Base-by-base conservation (phyloP, 192 early-diverging fungal species). In the Coemansia sp. region DNA sequence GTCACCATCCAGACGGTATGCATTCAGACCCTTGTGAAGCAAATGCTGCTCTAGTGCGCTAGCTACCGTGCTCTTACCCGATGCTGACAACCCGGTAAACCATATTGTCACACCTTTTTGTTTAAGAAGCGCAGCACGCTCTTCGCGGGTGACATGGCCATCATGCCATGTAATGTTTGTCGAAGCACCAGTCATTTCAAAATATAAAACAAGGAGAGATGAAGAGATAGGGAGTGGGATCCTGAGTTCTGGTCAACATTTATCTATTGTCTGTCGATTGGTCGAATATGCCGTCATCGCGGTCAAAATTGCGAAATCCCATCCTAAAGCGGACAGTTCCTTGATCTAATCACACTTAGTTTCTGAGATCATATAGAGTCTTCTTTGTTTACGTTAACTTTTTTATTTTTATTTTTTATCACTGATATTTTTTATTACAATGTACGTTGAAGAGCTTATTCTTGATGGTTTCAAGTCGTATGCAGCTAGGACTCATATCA, bases 381-480 rank as follows among this genome's bases (percentile, higher is more conserved):
- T 44, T 7, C 3, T 7, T 35, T 50, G 31, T 9, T 46, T 31
- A 13, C n/a, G 15, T 8, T 5, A 33, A 11, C 28, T 6, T 14
- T 13, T 6, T 14, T 13, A 15, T 36, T 42, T 61, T 28, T 43
- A 13, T 35, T 44, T 28, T 36, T 57, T 35, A 13, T 3, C 26
- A 36, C 16, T 60, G 18, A 52, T 52, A 20, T 30, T 38, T 40
- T 13, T 39, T 38, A 19, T 38, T 18, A 15, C 49, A 59, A 94
- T 94, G 96, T 81, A 86, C 60, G 85, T 99, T 43, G 90, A 96
- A 70, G 94, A 99, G 65, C 73, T 99, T 18, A 90, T 98, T 59
- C 84, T 99, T 52, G 97, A 99, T 50, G 97, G 97, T 20, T 99
- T 99, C 84, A 99, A 99, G 68, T 96, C 94, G 1, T 99, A 99